Conservation (phyloP, 768 basidiomycete species). For the Russula dissimulans region DNA sequence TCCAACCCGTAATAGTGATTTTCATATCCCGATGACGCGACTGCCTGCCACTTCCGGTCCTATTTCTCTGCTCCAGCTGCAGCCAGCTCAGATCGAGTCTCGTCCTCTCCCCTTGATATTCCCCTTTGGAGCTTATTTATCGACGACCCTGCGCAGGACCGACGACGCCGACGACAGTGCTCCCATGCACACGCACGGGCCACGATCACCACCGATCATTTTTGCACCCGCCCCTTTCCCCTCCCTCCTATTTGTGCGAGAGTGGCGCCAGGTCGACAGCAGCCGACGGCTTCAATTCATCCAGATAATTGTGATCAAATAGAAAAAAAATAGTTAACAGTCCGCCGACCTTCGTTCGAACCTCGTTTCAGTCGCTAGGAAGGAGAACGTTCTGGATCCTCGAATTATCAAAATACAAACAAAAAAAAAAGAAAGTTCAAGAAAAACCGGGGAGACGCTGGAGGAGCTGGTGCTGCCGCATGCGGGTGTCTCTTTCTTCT, state of each 20-base stretch:
- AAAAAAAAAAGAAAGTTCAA: constrained; percentile 10
- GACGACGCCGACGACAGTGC: not conserved
- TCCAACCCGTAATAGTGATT: not conserved
- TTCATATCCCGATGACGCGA: no score
- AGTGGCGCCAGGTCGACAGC: not conserved
- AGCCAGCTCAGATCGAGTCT: no score
- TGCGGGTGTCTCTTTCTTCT: not conserved
- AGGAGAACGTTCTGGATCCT: not conserved
- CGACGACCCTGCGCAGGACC: no score
- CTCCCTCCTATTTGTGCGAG: not conserved
- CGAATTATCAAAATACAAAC: not conserved
- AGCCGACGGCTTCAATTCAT: constrained; percentile 12
- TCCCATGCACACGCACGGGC: not conserved
- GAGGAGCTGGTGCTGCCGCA: not conserved
- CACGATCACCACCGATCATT: constrained; percentile 14
- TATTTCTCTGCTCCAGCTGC: no score
- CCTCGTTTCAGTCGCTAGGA: not conserved
- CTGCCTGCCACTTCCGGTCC: no score
- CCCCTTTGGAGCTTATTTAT: no score
- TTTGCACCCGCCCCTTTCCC: constrained; percentile 1
- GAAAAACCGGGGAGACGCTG: not conserved
- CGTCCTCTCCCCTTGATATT: no score
- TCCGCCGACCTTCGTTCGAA: not conserved
- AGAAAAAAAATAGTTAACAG: not conserved
- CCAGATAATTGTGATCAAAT: not conserved